Evolutionary conservation across 179 eudicot genomes (phyloP).

Genomic region (Silene coronaria): DNA sequence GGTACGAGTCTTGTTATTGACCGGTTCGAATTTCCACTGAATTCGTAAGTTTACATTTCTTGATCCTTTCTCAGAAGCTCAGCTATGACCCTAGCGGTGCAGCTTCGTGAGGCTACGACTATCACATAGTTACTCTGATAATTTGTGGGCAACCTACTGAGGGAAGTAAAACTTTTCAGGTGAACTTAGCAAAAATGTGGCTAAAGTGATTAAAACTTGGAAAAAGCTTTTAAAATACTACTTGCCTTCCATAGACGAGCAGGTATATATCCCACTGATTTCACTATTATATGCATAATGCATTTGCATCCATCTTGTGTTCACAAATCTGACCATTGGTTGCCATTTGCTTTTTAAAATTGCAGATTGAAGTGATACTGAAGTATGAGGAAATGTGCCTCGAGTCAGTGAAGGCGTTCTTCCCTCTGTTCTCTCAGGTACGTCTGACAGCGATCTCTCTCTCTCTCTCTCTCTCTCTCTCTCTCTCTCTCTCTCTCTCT

Average conservation of each 20-base stretch:
- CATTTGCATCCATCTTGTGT: neutral
- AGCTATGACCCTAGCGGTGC: neutral
- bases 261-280: constrained; percentile 38
- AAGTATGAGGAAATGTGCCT: constrained; percentile 91
- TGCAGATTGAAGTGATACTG: constrained; percentile 81
- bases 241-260: constrained; percentile 65
- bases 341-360: neutral
- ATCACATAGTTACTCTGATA: neutral
- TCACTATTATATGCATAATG: neutral
- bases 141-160: neutral
- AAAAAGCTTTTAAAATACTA: constrained; percentile 58
- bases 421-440: constrained; percentile 67
- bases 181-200: constrained; percentile 48
- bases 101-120: constrained; percentile 1
- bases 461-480: neutral
- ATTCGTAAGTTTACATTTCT: neutral
- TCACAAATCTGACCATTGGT: neutral
- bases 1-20: neutral
- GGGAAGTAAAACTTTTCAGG: constrained; percentile 31
- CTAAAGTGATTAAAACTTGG: constrained; percentile 50
- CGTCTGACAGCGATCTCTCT: neutral
- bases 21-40: neutral
- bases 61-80: neutral
- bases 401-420: constrained; percentile 65
- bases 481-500: neutral